Conservation (phyloP, 176 grass and related monocot genomes). For the Ensete ventricosum region DNA sequence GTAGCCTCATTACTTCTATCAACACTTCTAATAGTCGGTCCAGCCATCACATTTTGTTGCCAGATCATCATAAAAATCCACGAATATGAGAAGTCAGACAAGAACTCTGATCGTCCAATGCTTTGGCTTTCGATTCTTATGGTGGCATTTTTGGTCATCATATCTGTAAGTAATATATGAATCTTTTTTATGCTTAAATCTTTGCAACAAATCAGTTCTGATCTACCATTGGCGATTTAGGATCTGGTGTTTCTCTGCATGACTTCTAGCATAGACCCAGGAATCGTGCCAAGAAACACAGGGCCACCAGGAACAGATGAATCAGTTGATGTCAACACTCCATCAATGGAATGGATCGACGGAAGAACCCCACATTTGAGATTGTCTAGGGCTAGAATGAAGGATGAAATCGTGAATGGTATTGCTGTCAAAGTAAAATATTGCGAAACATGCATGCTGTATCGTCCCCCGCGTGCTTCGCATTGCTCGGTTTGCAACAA, state of each 20-base stretch:
- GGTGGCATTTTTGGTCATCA: slow-evolving; percentile 17
- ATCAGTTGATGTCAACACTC: slow-evolving; percentile 13
- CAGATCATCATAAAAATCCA: slow-evolving; percentile 31
- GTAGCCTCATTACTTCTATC: slow-evolving; percentile 41
- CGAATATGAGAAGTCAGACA: neutral
- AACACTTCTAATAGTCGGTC: slow-evolving; percentile 28
- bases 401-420: slow-evolving; percentile 39
- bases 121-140: slow-evolving; percentile 12
- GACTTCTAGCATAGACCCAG: slow-evolving; percentile 48
- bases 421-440: slow-evolving; percentile 49
- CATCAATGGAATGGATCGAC: slow-evolving; percentile 56
- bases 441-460: slow-evolving; percentile 54
- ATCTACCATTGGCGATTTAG: slow-evolving; percentile 12
- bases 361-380: slow-evolving; percentile 38
- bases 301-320: slow-evolving; percentile 43
- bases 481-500: slow-evolving; percentile 71
- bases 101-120: slow-evolving; percentile 1
- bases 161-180: neutral
- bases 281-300: slow-evolving; percentile 55
- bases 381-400: slow-evolving; percentile 12
- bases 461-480: slow-evolving; percentile 41
- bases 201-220: neutral
- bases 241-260: slow-evolving; percentile 44
- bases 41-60: slow-evolving; percentile 35
- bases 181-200: neutral